Evolutionary conservation across 164 flowering plant genomes (phyloP).

Genomic region (Chimonanthus salicifolius): DNA sequence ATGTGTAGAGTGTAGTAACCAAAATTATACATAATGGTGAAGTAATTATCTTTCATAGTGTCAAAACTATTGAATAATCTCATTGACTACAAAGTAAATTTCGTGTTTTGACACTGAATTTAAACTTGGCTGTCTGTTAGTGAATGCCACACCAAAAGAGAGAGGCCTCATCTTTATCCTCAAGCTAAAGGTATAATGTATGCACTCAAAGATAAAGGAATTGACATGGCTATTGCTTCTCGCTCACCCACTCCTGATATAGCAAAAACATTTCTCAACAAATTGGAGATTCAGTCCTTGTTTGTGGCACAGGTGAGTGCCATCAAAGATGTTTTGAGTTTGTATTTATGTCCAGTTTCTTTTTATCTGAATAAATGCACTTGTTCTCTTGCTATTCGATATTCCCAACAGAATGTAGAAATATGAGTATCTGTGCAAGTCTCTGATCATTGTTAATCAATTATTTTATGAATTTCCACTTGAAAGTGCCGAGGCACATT

Average conservation of each 20-base stretch:
- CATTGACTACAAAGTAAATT: too few species aligned
- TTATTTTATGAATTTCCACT: too few species aligned
- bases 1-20: neutral
- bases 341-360: neutral
- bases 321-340: neutral
- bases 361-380: neutral
- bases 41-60: neutral
- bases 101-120: neutral
- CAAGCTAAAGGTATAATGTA: slow-evolving; percentile 77
- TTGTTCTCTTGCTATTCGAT: neutral
- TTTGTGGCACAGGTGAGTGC: slow-evolving; percentile 71
- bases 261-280: slow-evolving; percentile 80
- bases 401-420: neutral
- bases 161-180: slow-evolving; percentile 80
- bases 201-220: slow-evolving; percentile 85
- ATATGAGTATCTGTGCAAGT: neutral
- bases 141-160: slow-evolving; percentile 79
- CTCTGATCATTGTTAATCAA: neutral
- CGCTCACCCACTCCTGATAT: slow-evolving; percentile 85
- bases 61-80: too few species aligned
- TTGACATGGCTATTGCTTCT: slow-evolving; percentile 90
- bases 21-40: neutral
- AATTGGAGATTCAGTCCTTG: slow-evolving; percentile 63
- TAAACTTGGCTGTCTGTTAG: slow-evolving; percentile 26
- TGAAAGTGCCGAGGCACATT: too few species aligned